Base-by-base conservation (phyloP, 208 protist species). In the Crithidia brevicula region DNA sequence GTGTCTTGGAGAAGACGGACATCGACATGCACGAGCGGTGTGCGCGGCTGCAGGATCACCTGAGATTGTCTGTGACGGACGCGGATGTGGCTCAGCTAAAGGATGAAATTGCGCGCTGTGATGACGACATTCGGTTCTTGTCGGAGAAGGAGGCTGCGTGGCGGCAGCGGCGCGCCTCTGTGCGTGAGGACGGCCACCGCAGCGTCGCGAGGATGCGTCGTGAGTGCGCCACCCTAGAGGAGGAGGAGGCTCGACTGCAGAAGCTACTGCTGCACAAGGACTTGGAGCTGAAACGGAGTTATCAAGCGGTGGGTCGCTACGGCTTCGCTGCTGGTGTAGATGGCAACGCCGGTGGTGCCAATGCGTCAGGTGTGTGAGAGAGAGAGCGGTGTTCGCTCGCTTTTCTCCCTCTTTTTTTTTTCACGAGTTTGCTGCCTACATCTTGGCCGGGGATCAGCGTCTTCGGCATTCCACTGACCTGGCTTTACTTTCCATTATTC, bases 11-110 rank as follows among this genome's bases (percentile, higher is more conserved):
- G 59, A 83, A 74, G 56, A 60, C 72, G 43, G 85, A 93, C 73
- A 65, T 83, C 27, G 77, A 90, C 40, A 59, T 79, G 25, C 91
- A 91, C 63, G 65, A 86, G 45, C 83, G 82, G 43, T 86, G 64
- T 34, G 79, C 79, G 4, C 46, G 53, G 15, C 53, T 94, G 56
- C 83, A 91, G 58, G 75, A 81, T 23, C 78, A 86, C 71, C 31
- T 86, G 2, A 78, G 87, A 58, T 50, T 85, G n/a, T 81, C 74
- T 33, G 76, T 89, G 20, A 77, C 76, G 23, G 82, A 82, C n/a
- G 76, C 81, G 25, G 82, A 93, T 9, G 75, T 85, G 7, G 53
- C 67, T 7, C 34, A 56, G 6, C 64, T 93, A 34, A 66, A 36
- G 46, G 34, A 77, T 20, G 66, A 67, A 40, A 40, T 85, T 16